phyloP scores from a whole-genome alignment of 2,329 filamentous ascomycete genomes.

The Epichloe gansuensis region DNA sequence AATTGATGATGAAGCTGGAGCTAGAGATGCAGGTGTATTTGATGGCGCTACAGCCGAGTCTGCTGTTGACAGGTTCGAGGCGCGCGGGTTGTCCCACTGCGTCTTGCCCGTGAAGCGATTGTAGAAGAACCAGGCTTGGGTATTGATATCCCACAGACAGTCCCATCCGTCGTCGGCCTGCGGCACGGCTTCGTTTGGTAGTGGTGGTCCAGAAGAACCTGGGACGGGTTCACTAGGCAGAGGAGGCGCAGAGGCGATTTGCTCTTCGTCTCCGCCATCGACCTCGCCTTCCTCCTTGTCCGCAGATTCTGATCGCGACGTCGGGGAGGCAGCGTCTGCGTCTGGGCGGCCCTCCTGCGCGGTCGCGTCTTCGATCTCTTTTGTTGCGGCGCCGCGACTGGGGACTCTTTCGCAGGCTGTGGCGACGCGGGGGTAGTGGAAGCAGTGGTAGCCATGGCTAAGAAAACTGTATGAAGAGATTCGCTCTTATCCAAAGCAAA shows the following conservation, averaged over 20 bases:
- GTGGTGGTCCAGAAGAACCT: conserved; percentile 21
- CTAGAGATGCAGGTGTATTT: conserved; percentile 17
- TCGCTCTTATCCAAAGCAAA: conserved; percentile 6
- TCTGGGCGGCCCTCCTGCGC: background rate
- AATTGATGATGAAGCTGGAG: conserved; percentile 13
- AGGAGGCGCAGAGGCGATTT: conserved; percentile 12
- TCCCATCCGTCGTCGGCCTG: conserved; percentile 66
- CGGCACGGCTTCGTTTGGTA: conserved; percentile 32
- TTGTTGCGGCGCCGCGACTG: conserved; percentile 8
- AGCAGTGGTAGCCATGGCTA: conserved; percentile 5
- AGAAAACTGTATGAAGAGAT: background rate
- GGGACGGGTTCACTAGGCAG: conserved; percentile 22
- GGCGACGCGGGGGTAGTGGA: conserved; percentile 1
- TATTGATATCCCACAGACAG: conserved; percentile 59
- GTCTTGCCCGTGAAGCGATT: conserved; percentile 65
- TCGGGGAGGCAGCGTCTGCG: background rate
- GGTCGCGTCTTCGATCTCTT: conserved; percentile 4
- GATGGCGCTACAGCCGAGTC: conserved; percentile 13
- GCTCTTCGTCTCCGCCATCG: conserved; percentile 1
- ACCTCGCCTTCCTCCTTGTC: conserved; percentile 5
- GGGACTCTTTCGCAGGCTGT: conserved; percentile 8
- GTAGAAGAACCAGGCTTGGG: conserved; percentile 69
- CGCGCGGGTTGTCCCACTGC: conserved; percentile 80
- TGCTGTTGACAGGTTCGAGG: conserved; percentile 28
- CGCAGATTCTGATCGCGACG: background rate